A percentile compares a stretch with the other conserved stretches of the same genome.
These are phyloP conservation scores for Bisporella sp. DNA, from an alignment of 2,329 filamentous ascomycete species.

Conservation along the genomic window DNA sequence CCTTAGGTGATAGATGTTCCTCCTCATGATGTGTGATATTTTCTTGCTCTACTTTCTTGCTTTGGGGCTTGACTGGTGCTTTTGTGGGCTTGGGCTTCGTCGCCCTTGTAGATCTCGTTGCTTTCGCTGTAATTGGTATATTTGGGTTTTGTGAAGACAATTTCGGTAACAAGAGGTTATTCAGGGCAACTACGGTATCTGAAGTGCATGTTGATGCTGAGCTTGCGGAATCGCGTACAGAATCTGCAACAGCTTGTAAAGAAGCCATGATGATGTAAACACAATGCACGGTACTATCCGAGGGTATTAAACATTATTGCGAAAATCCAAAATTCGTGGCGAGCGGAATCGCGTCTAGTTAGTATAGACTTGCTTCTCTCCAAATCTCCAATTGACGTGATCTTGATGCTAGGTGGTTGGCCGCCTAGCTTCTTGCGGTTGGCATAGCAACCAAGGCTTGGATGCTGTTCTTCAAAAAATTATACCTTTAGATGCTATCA, in stretches of 20 bases:
- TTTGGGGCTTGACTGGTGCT: constrained; percentile 14
- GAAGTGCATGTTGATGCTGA: constrained; percentile 42
- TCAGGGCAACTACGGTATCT: constrained; percentile 37
- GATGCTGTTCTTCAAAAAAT: too few relatives aligned
- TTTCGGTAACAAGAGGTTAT: constrained; percentile 37
- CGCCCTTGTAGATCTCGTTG: constrained; percentile 4
- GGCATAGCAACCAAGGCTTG: too few relatives aligned
- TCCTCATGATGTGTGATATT: constrained; percentile 22
- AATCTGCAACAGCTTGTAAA: constrained; percentile 34
- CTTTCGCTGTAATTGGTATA: constrained; percentile 7
- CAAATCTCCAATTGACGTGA: too few relatives aligned
- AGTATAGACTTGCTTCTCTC: too few relatives aligned
- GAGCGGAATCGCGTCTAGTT: not conserved
- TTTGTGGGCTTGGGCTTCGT: constrained; percentile 16
- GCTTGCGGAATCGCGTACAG: constrained; percentile 39
- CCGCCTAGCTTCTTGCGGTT: too few relatives aligned
- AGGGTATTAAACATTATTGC: constrained; percentile 26
- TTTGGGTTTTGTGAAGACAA: constrained; percentile 8
- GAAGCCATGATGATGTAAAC: constrained; percentile 32
- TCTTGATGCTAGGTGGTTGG: too few relatives aligned
- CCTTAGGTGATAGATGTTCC: constrained; percentile 42
- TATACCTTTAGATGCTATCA: too few relatives aligned
- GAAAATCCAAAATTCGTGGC: constrained; percentile 9
- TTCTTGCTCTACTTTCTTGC: constrained; percentile 26
- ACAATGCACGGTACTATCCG: constrained; percentile 17